Conservation (phyloP, 495 filamentous ascomycete genomes). For the Astrothelium macrocarpum region DNA sequence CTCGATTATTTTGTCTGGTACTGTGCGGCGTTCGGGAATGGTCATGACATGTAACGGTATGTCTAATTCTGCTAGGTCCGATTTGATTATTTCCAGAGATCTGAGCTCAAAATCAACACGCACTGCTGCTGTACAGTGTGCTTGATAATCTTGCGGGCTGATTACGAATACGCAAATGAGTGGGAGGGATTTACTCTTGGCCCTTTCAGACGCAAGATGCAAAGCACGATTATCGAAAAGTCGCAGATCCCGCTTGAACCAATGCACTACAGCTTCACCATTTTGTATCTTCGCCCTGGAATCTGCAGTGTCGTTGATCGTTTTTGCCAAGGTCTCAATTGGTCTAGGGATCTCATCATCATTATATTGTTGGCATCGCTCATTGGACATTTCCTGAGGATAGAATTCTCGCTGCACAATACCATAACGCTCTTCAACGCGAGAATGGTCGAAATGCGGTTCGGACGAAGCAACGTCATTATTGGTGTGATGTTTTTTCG, state of each 20-base stretch:
- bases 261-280: slow-evolving; percentile 67
- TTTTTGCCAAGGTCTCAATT: slow-evolving; percentile 37
- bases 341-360: slow-evolving; percentile 56
- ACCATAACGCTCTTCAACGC: slow-evolving; percentile 23
- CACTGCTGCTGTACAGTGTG: slow-evolving; percentile 62
- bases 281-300: slow-evolving; percentile 33
- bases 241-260: slow-evolving; percentile 83
- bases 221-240: slow-evolving; percentile 65
- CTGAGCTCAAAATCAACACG: slow-evolving; percentile 74
- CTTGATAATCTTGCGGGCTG: slow-evolving; percentile 80
- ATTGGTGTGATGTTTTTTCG: background rate
- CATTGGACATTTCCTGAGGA: slow-evolving; percentile 73
- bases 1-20: slow-evolving; percentile 57
- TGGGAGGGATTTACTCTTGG: slow-evolving; percentile 52
- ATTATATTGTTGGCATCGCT: slow-evolving; percentile 61
- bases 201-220: slow-evolving; percentile 55
- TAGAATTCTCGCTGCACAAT: slow-evolving; percentile 60
- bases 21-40: slow-evolving; percentile 51
- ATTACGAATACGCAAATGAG: slow-evolving; percentile 69
- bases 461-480: background rate
- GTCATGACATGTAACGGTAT: slow-evolving; percentile 75
- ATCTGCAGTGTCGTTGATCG: slow-evolving; percentile 21
- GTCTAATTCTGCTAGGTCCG: slow-evolving; percentile 57
- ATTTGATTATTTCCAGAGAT: slow-evolving; percentile 52
- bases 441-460: slow-evolving; percentile 24